These are phyloP conservation scores for Hypomontagnella submonticulosa DNA, from an alignment of 495 filamentous ascomycete genomes.

Conservation along the genomic window DNA sequence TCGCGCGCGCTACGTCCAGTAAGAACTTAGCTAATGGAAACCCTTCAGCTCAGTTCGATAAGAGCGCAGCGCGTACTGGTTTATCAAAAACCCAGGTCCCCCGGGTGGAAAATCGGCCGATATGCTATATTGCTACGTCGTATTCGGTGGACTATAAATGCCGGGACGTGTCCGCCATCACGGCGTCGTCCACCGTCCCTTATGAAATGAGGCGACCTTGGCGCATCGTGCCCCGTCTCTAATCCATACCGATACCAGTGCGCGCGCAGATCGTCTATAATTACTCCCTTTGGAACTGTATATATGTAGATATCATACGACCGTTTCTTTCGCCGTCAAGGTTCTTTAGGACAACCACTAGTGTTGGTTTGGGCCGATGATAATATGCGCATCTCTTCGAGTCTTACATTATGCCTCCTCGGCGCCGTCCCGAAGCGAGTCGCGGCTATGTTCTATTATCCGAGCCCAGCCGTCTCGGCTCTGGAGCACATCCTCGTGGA, in stretches of 20 bases:
- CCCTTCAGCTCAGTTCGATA: constrained; percentile 7
- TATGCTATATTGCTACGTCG: constrained; percentile 26
- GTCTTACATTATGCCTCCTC: constrained; percentile 9
- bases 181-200: constrained; percentile 11
- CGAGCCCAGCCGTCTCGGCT: constrained; percentile 37
- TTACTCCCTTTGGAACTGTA: background rate
- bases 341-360: constrained; percentile 6
- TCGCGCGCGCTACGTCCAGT: constrained; percentile 15
- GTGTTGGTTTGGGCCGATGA: background rate
- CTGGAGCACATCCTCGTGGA: constrained; percentile 52
- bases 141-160: constrained; percentile 19
- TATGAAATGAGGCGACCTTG: constrained; percentile 24
- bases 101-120: constrained; percentile 18
- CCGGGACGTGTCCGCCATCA: constrained; percentile 17
- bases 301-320: constrained; percentile 6
- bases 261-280: too few species aligned
- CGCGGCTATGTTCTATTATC: constrained; percentile 49
- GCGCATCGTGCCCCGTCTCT: constrained; percentile 5
- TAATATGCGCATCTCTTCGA: constrained; percentile 25
- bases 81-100: constrained; percentile 1
- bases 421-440: background rate
- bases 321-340: background rate
- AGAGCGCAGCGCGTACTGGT: background rate
- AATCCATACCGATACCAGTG: constrained; percentile 6
- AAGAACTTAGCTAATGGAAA: constrained; percentile 18